Percentiles rank a stretch among this genome's conserved stretches.
phyloP scores from a whole-genome alignment of 148 eudicot species.

The Vaccinium macrocarpon region DNA sequence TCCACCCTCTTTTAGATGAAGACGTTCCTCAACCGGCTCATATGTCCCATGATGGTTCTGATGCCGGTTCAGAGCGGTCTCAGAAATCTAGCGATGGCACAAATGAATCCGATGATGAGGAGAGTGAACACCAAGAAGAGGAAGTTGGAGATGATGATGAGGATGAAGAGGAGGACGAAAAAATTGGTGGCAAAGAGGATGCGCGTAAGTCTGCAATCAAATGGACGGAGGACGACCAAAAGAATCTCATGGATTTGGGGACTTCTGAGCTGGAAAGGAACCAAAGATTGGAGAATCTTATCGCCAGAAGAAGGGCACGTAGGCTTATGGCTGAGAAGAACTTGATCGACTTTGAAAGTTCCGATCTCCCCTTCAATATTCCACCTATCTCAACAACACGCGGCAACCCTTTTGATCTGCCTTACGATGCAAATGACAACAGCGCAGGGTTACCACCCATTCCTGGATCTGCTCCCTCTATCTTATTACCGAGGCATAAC shows the following conservation, averaged over 20 bases:
- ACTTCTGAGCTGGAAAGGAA: constrained; percentile 58
- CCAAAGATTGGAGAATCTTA: constrained; percentile 54
- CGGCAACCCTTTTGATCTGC: constrained; percentile 48
- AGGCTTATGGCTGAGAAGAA: constrained; percentile 46
- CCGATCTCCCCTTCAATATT: constrained; percentile 36
- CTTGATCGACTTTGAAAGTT: constrained; percentile 46
- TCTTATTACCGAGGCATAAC: constrained; percentile 38
- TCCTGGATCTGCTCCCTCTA: constrained; percentile 70
- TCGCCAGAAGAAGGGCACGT: constrained; percentile 49
- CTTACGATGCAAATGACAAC: constrained; percentile 24
- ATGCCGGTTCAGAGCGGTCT: constrained; percentile 26
- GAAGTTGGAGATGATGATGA: constrained; percentile 36
- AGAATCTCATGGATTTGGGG: constrained; percentile 52
- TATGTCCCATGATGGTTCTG: constrained; percentile 25
- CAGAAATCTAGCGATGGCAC: constrained; percentile 24
- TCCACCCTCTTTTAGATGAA: constrained; percentile 43
- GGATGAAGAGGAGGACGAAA: constrained; percentile 44
- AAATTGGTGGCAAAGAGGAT: constrained; percentile 17
- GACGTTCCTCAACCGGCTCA: constrained; percentile 25
- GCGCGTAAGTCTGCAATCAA: constrained; percentile 34
- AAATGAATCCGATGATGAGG: constrained; percentile 22
- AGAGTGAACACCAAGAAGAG: constrained; percentile 25
- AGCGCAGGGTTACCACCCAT: constrained; percentile 31
- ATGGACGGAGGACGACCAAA: constrained; percentile 75
- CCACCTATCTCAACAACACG: constrained; percentile 46